Evolutionary conservation across 495 filamentous ascomycete genomes (phyloP), one percentile per base, ranked within the genome.

Genomic region (Trichocladium uniseriatum): DNA sequence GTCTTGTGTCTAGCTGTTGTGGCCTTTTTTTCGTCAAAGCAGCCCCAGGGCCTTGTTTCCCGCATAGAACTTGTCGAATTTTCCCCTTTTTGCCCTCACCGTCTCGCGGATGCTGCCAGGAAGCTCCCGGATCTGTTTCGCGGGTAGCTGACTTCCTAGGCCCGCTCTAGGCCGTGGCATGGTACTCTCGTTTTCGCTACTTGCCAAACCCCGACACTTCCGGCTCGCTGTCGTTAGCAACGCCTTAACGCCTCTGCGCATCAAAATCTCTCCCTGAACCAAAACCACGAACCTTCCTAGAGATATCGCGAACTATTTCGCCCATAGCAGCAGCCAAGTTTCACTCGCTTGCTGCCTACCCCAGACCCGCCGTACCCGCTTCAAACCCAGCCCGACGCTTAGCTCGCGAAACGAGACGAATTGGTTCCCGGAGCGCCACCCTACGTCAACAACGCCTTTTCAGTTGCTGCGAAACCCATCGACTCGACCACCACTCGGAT

Each of bases 201-300:
- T 43, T 45, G 46, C 27, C 38, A 43, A 55, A 50, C 32, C 53
- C 53, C 56, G 53, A 38, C 46, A 22, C 38, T 51, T 54, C 53
- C 56, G 52, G 48, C 32, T 49, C 43, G 34, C 45, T 43, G 39
- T 41, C 34, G 22, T 34, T 36, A 43, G n/a, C 35, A 38, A 11
- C 38, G 32, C 6, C 41, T n/a, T 24, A 21, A 32, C 39, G 41
- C 44, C 41, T 34, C 43, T 43, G 43, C 43, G 11, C 48, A 54
- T 55, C 49, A 44, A 55, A 52, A 54, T 59, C 56, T 53, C 49
- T 54, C 52, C 48, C 51, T 49, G 14, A 38, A 36, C 48, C 40
- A 31, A 24, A 8, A 32, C 2, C 43, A 27, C 28, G 18, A 43
- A 11, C 31, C 16, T 43, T 31, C 3, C 47, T n/a, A 5, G 6